phyloP scores from a whole-genome alignment of 192 early-diverging fungal genomes.

The Gigaspora rosea region DNA sequence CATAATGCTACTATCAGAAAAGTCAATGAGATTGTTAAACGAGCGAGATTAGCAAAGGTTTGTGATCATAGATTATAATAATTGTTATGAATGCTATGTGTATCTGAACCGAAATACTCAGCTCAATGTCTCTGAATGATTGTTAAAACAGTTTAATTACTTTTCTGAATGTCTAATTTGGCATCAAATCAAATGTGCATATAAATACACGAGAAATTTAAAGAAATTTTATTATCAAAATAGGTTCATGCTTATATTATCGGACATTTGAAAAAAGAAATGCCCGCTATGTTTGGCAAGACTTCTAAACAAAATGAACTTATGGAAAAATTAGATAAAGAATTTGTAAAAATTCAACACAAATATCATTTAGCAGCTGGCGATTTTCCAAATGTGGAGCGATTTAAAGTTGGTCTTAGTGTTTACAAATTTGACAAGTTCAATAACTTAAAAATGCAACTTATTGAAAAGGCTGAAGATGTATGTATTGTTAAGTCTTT shows the following conservation, averaged over 20 bases:
- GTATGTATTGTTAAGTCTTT: neutral
- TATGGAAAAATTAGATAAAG: constrained; percentile 68
- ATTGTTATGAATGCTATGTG: neutral
- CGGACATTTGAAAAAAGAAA: constrained; percentile 76
- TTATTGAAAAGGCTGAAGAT: constrained; percentile 64
- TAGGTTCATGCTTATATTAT: constrained; percentile 83
- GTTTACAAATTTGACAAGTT: constrained; percentile 84
- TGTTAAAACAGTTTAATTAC: too few species aligned
- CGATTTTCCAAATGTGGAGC: constrained; percentile 82
- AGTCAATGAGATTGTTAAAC: constrained; percentile 90
- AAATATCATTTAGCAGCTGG: constrained; percentile 71
- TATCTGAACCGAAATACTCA: neutral
- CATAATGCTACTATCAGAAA: constrained; percentile 82
- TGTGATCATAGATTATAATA: neutral
- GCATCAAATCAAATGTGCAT: neutral
- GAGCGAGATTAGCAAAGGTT: constrained; percentile 67
- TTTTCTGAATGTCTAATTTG: too few species aligned
- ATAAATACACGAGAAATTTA: neutral
- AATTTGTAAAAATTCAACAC: constrained; percentile 75
- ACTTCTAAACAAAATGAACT: constrained; percentile 72
- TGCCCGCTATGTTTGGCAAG: constrained; percentile 84
- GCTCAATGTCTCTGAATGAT: too few species aligned
- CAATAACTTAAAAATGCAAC: constrained; percentile 69
- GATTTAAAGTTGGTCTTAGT: constrained; percentile 66
- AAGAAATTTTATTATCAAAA: neutral